Conservation (phyloP, 345 rosid genomes). For the Brassica carinata region DNA sequence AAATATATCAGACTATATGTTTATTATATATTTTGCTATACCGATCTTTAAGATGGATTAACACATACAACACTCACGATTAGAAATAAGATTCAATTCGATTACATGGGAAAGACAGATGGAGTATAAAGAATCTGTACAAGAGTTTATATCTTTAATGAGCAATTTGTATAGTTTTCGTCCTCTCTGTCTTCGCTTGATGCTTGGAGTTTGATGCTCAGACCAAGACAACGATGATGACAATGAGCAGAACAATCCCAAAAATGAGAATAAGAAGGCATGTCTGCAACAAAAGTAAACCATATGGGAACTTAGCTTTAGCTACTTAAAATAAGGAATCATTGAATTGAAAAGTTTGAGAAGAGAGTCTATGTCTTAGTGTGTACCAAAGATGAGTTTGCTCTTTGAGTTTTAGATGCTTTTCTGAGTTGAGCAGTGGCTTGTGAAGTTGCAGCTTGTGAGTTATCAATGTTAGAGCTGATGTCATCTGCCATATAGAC, state of each 20-base stretch:
- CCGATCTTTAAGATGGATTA: background rate
- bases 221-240: slow-evolving; percentile 56
- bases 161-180: slow-evolving; percentile 3
- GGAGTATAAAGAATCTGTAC: slow-evolving; percentile 40
- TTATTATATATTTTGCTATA: background rate
- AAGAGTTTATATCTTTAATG: slow-evolving; percentile 18
- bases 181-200: background rate
- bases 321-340: background rate
- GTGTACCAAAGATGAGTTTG: slow-evolving; percentile 69
- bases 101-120: slow-evolving; percentile 8
- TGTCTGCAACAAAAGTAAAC: slow-evolving; percentile 47
- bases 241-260: slow-evolving; percentile 65
- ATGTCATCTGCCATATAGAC: slow-evolving; percentile 58
- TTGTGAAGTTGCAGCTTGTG: slow-evolving; percentile 61
- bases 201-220: slow-evolving; percentile 32
- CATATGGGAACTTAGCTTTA: background rate
- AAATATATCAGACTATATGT: background rate
- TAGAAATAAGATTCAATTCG: background rate
- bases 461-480: slow-evolving; percentile 60
- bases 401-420: slow-evolving; percentile 60
- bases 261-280: slow-evolving; percentile 72
- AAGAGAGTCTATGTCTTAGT: background rate
- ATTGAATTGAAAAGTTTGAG: background rate
- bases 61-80: slow-evolving; percentile 20
- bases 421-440: slow-evolving; percentile 59